Conservation (phyloP, 306 rosid genomes). For the Fagus crenata region DNA sequence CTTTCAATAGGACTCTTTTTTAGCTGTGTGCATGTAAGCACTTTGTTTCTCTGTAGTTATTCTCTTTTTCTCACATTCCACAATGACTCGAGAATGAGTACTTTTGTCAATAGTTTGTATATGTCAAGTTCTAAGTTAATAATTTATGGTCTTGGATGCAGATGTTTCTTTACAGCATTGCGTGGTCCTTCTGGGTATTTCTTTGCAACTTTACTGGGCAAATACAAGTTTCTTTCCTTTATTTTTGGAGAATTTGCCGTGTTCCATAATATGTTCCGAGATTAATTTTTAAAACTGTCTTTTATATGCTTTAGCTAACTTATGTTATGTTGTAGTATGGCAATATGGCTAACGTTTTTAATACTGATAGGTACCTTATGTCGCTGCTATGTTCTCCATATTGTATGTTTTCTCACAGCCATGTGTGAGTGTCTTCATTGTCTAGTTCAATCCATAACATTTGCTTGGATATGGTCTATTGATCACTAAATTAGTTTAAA, state of each 20-base stretch:
- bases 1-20: slow-evolving; percentile 84
- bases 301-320: background rate
- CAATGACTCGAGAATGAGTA: background rate
- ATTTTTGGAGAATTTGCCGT: background rate
- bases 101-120: background rate
- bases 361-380: slow-evolving; percentile 73
- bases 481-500: slow-evolving; percentile 8
- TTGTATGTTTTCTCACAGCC: slow-evolving; percentile 76
- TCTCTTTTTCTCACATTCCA: background rate
- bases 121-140: slow-evolving; percentile 16
- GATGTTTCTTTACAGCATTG: slow-evolving; percentile 81
- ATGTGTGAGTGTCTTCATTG: slow-evolving; percentile 73
- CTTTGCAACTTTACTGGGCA: slow-evolving; percentile 30
- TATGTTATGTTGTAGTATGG: background rate
- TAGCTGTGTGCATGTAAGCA: slow-evolving; percentile 65
- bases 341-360: slow-evolving; percentile 21
- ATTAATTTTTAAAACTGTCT: background rate
- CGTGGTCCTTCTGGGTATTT: slow-evolving; percentile 86
- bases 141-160: slow-evolving; percentile 46
- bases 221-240: background rate
- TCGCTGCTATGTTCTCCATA: slow-evolving; percentile 75
- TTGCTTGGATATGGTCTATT: slow-evolving; percentile 8
- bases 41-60: background rate
- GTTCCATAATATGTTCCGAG: background rate
- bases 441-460: background rate